Percentiles rank a stretch among this genome's conserved stretches.
Conservation (phyloP, 768 basidiomycete species). For the Coprinopsis sp. region DNA sequence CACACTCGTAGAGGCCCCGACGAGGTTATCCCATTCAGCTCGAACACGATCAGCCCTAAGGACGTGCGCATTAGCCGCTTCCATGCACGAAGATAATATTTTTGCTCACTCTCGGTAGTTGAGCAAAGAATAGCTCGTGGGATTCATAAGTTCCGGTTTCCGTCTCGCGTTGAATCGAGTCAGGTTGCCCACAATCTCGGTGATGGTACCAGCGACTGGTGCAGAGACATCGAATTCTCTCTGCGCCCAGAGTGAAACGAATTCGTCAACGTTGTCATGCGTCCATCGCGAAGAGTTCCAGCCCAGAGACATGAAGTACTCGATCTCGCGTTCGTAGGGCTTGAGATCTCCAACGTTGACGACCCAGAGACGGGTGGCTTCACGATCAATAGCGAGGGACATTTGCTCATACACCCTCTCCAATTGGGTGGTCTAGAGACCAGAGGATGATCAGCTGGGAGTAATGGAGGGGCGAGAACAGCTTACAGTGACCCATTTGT, state of each 20-base stretch:
- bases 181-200: constrained; percentile 50
- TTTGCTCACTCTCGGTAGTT: constrained; percentile 64
- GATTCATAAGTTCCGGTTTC: constrained; percentile 63
- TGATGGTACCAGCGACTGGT: constrained; percentile 37
- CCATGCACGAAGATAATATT: background rate
- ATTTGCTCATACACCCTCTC: constrained; percentile 66
- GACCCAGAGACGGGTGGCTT: constrained; percentile 61
- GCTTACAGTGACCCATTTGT: constrained; percentile 65
- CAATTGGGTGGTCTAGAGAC: constrained; percentile 44
- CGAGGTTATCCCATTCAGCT: constrained; percentile 45
- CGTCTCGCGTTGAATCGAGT: constrained; percentile 54
- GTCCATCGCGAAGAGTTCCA: constrained; percentile 58
- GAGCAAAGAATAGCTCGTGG: constrained; percentile 56
- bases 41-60: constrained; percentile 56
- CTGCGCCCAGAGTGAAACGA: constrained; percentile 54
- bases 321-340: constrained; percentile 66
- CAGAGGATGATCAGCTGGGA: background rate
- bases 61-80: background rate
- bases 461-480: constrained; percentile 1
- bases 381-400: constrained; percentile 55
- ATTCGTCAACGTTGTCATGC: constrained; percentile 46
- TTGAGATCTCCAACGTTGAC: constrained; percentile 76
- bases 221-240: constrained; percentile 54
- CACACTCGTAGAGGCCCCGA: constrained; percentile 45
- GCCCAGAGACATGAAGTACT: constrained; percentile 62